A percentile compares a stretch with the other conserved stretches of the same genome.
These are phyloP conservation scores for Pontederia paniculata DNA, from an alignment of 176 grass and related monocot genomes.

Conservation along the genomic window DNA sequence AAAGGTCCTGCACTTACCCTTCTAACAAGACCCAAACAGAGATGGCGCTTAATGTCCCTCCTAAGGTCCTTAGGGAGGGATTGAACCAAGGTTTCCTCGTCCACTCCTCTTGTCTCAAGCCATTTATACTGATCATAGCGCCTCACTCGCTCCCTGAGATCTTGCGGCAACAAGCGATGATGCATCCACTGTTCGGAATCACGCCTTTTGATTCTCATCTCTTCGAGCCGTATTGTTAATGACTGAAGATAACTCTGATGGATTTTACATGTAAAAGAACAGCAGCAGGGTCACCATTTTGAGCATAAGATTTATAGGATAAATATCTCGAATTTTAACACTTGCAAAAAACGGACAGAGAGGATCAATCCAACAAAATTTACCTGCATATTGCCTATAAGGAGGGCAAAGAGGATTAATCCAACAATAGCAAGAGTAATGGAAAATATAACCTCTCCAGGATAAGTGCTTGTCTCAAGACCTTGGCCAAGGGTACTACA, in stretches of 20 bases:
- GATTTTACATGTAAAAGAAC: too few species aligned
- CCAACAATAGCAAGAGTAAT: slow-evolving; percentile 63
- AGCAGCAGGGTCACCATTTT: too few species aligned
- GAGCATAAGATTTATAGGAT: background rate
- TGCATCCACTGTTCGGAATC: slow-evolving; percentile 92
- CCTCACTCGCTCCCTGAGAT: slow-evolving; percentile 55
- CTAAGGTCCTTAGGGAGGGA: slow-evolving; percentile 70
- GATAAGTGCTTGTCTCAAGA: slow-evolving; percentile 56
- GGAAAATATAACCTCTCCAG: slow-evolving; percentile 70
- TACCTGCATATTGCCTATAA: slow-evolving; percentile 97
- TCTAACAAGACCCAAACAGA: slow-evolving; percentile 58
- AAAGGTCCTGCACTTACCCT: slow-evolving; percentile 18
- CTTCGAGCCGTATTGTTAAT: slow-evolving; percentile 45
- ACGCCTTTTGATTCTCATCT: slow-evolving; percentile 57
- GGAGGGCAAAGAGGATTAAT: slow-evolving; percentile 86
- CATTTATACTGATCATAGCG: slow-evolving; percentile 80
- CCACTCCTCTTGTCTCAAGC: slow-evolving; percentile 57
- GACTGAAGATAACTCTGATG: slow-evolving; percentile 60
- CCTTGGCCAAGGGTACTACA: slow-evolving; percentile 67
- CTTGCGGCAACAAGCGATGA: slow-evolving; percentile 42
- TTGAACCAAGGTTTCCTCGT: slow-evolving; percentile 57
- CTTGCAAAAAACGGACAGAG: background rate
- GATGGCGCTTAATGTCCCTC: slow-evolving; percentile 79
- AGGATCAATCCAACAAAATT: background rate
- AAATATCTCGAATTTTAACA: background rate